phyloP scores from a whole-genome alignment of 164 flowering plant species.

The Vitis vinifera region DNA sequence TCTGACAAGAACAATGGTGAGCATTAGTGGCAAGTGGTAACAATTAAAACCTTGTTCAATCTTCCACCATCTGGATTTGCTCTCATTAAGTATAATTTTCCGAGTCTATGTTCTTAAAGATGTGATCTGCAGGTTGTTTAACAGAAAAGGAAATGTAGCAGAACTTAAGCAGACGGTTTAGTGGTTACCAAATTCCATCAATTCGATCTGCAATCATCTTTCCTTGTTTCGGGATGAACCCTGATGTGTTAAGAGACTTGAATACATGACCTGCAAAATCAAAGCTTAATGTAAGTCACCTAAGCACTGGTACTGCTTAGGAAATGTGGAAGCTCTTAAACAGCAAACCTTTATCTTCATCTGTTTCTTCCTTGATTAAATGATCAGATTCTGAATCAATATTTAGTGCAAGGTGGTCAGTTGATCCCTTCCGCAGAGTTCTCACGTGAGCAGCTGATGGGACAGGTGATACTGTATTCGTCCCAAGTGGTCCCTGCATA shows the following conservation, averaged over 20 bases:
- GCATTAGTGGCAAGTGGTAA: too few relatives aligned
- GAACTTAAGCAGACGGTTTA: neutral
- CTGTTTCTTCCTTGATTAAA: slow-evolving; percentile 57
- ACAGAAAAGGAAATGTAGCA: too few relatives aligned
- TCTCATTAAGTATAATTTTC: too few relatives aligned
- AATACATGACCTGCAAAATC: slow-evolving; percentile 83
- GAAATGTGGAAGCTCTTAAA: neutral
- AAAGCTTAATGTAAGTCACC: neutral
- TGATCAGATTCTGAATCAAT: slow-evolving; percentile 69
- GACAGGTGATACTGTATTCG: slow-evolving; percentile 43
- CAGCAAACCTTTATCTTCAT: slow-evolving; percentile 83
- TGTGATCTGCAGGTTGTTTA: too few relatives aligned
- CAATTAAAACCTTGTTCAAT: neutral
- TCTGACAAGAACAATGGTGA: too few relatives aligned
- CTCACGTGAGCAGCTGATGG: slow-evolving; percentile 75
- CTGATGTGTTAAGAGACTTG: slow-evolving; percentile 84
- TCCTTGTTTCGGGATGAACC: slow-evolving; percentile 87
- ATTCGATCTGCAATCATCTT: slow-evolving; percentile 79
- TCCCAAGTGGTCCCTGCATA: slow-evolving; percentile 63
- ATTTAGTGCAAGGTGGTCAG: slow-evolving; percentile 77
- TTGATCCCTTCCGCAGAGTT: slow-evolving; percentile 79
- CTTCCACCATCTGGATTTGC: neutral
- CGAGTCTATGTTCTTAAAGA: too few relatives aligned
- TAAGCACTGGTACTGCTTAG: neutral
- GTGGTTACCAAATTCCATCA: slow-evolving; percentile 85